Evolutionary conservation across 2,329 filamentous ascomycete species (phyloP), one percentile per base, ranked within the genome.

Genomic region (Epichloe aotearoae): DNA sequence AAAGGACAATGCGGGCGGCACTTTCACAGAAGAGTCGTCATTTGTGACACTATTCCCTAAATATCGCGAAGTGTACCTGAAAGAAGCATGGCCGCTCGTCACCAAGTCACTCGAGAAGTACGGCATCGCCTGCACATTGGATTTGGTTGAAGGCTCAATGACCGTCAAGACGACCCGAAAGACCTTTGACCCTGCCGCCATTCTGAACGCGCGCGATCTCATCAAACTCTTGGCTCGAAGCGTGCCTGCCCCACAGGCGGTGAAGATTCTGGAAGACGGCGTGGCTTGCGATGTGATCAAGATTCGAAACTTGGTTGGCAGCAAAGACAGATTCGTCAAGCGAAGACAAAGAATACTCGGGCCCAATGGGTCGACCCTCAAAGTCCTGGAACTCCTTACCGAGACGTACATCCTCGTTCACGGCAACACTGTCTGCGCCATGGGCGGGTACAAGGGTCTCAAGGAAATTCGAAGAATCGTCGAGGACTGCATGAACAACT

Each of bases 291-390:
- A 98, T 68, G 84, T 98, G 52, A 91, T 98, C 73, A 97, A 96
- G 74, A 94, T 96, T 59, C 79, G 89, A 54, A 91, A 82, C 62
- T 75, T 96, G 46, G 88, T 97, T 30, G 78, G 86, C 55, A 96
- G 91, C 69, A 96, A 96, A 69, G 90, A 97, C 58, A 82, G 89
- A 52, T 98, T 97, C 62, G 87, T 95, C 48, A 98, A 98, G 74
- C 77, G 93, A 51, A 80, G 93, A 46, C 93, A 98, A 70, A 77
- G 93, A 51, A 93, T 98, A 52, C 75, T 98, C 23, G 93, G 93
- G 0, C 90, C 91, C 15, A 86, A 88, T 57, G 93, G 91, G 37
- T 88, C 86, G 46, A 98, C 93, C 2, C 75, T 98, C 49, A 97
- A 97, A 66, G 93, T 93, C 1, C 77, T 98, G 30, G 89, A 97